Base-by-base conservation (phyloP, 768 basidiomycete species). In the Coprinopsis sp. region DNA sequence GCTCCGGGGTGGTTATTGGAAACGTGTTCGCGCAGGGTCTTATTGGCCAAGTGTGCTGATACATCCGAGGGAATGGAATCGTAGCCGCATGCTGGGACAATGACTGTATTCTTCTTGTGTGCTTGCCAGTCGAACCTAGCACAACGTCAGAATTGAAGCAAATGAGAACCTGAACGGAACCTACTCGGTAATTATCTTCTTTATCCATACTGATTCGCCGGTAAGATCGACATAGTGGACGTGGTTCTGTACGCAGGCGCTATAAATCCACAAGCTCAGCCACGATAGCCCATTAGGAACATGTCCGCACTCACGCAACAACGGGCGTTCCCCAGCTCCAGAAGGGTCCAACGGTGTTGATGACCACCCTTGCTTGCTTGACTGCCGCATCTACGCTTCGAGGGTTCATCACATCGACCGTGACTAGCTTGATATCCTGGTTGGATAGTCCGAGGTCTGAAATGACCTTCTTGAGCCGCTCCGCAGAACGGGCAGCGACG, bases 171-270 rank as follows among this genome's bases (percentile, higher is more conserved):
- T 13, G 42, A 37, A 21, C 42, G n/a, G 18, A 25, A 67, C 80
- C 56, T 53, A 81, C 84, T 74, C 59, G 23, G 65, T 27, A 37
- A 89, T 79, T 40, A 90, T 82, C 12, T 79, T 66, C 50, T 65
- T 67, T 37, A 86, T 74, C 80, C 84, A 92, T 2, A 70, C 65
- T 0, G 74, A 64, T 61, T 94, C 91, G 6, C 87, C 85, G 2
- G 85, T 80, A 27, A 93, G 68, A 63, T 97, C 94, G 22, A 91
- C 81, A 60, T 95, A 95, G 63, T 94, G 90, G 6, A 79, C 76
- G 4, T 87, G 83, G 48, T 84, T 68, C 28, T 67, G 68, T 4
- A 83, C 86, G 52, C 92, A 95, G 3, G 86, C 83, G 47, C 78
- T 87, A 44, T 0, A 25, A 31, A 31, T n/a, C 30, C 6, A 11